These are phyloP conservation scores for Leptographium wingfieldii DNA, from an alignment of 2,329 filamentous ascomycete genomes.

Conservation along the genomic window DNA sequence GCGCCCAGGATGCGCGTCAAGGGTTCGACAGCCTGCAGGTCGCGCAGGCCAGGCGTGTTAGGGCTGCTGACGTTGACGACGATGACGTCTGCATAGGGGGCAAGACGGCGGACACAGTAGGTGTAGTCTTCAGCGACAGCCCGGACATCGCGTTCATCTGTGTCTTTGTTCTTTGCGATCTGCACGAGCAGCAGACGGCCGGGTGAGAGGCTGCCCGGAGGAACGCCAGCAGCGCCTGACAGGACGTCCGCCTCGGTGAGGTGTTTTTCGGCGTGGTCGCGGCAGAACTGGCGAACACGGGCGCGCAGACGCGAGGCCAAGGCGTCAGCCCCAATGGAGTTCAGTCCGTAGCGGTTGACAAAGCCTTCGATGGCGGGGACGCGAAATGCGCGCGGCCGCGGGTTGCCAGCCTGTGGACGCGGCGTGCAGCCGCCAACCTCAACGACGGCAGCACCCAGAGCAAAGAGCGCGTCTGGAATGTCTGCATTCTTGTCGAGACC, in stretches of 20 bases:
- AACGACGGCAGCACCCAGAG: constrained; percentile 71
- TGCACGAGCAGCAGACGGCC: constrained; percentile 80
- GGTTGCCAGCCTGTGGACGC: constrained; percentile 76
- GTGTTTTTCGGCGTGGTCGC: constrained; percentile 38
- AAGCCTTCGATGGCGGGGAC: constrained; percentile 72
- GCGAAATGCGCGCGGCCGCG: constrained; percentile 77
- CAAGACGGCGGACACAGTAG: constrained; percentile 74
- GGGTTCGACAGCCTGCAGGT: constrained; percentile 74
- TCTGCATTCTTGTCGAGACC: constrained; percentile 92
- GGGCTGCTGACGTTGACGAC: constrained; percentile 97
- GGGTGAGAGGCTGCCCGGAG: constrained; percentile 64
- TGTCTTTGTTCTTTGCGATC: constrained; percentile 93
- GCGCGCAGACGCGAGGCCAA: constrained; percentile 70
- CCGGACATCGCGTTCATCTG: constrained; percentile 70
- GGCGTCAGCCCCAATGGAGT: constrained; percentile 78
- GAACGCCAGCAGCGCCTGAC: constrained; percentile 57
- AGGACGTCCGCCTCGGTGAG: constrained; percentile 62
- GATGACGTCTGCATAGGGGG: constrained; percentile 84
- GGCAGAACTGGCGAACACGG: constrained; percentile 66
- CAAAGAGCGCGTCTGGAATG: constrained; percentile 73
- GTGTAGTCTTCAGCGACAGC: constrained; percentile 75
- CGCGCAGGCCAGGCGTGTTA: constrained; percentile 83
- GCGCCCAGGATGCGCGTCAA: constrained; percentile 68
- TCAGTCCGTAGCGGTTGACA: constrained; percentile 93
- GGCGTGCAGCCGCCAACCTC: constrained; percentile 90